Conservation (phyloP, 495 filamentous ascomycete genomes). For the Hypoxylon lienhwacheense region DNA sequence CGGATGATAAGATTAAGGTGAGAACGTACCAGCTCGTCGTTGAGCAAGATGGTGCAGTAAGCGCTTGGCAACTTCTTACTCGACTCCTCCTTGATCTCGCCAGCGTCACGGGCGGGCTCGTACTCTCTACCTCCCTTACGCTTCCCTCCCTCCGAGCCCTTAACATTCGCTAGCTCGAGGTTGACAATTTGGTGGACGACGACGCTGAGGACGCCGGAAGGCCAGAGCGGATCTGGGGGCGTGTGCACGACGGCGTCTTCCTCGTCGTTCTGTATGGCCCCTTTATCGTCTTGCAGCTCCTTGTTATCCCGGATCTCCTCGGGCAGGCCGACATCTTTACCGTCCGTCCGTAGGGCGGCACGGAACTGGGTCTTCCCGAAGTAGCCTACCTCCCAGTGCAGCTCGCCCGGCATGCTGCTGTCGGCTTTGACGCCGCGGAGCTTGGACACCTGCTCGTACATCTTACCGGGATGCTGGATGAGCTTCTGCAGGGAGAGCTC, state of each 20-base stretch:
- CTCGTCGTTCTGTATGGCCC: constrained; percentile 68
- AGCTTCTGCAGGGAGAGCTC: constrained; percentile 91
- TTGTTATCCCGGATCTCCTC: constrained; percentile 68
- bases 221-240: constrained; percentile 92
- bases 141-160: constrained; percentile 64
- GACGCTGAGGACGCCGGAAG: constrained; percentile 79
- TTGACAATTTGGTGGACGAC: constrained; percentile 95
- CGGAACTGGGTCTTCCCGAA: constrained; percentile 88
- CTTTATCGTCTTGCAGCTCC: constrained; percentile 86
- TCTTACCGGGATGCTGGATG: constrained; percentile 87
- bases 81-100: constrained; percentile 80
- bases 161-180: constrained; percentile 80
- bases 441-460: constrained; percentile 89
- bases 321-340: constrained; percentile 77
- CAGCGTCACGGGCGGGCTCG: constrained; percentile 84
- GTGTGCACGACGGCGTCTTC: constrained; percentile 88
- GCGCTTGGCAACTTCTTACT: constrained; percentile 76
- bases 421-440: constrained; percentile 78
- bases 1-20: constrained; percentile 28
- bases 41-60: constrained; percentile 88
- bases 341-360: constrained; percentile 78
- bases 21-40: constrained; percentile 70
- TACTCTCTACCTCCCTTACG: constrained; percentile 76
- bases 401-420: constrained; percentile 86
- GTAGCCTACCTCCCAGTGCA: constrained; percentile 95